Conservation (phyloP, 495 filamentous ascomycete species). For the Penicillium angulare region DNA sequence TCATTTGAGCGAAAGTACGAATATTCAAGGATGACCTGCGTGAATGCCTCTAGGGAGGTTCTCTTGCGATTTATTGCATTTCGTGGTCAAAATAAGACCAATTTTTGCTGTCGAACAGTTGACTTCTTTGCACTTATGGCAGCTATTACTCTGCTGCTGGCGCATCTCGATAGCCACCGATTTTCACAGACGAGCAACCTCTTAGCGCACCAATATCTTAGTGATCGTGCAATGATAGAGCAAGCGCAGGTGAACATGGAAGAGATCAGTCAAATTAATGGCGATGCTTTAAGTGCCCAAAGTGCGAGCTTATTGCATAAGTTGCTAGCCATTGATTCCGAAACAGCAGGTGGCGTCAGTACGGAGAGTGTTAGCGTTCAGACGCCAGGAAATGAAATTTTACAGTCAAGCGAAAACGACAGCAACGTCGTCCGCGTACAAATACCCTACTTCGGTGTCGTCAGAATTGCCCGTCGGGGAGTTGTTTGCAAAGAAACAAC, state of each 20-base stretch:
- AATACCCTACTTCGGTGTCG: constrained; percentile 36
- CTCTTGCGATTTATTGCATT: constrained; percentile 42
- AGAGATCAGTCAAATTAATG: constrained; percentile 23
- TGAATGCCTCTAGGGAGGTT: constrained; percentile 46
- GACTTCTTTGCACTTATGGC: constrained; percentile 49
- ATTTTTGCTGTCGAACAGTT: constrained; percentile 41
- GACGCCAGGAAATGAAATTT: constrained; percentile 4
- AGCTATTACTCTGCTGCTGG: constrained; percentile 29
- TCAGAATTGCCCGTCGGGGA: constrained; percentile 21
- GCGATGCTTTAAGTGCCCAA: constrained; percentile 30
- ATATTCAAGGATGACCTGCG: constrained; percentile 36
- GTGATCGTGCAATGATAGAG: constrained; percentile 47
- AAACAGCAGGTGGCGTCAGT: background rate
- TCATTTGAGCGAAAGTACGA: constrained; percentile 17
- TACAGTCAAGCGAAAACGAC: constrained; percentile 9
- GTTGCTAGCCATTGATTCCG: constrained; percentile 2
- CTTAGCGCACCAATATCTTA: constrained; percentile 38
- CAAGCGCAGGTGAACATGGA: constrained; percentile 39
- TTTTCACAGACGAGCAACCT: constrained; percentile 8
- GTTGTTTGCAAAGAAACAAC: constrained; percentile 1
- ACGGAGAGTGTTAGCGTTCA: constrained; percentile 13
- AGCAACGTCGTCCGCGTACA: constrained; percentile 18
- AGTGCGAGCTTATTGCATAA: constrained; percentile 7
- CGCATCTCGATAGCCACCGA: constrained; percentile 20
- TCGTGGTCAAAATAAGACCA: constrained; percentile 25